These are phyloP conservation scores for Rhododendron mucronatum DNA, from an alignment of 148 eudicot species.

Conservation along the genomic window DNA sequence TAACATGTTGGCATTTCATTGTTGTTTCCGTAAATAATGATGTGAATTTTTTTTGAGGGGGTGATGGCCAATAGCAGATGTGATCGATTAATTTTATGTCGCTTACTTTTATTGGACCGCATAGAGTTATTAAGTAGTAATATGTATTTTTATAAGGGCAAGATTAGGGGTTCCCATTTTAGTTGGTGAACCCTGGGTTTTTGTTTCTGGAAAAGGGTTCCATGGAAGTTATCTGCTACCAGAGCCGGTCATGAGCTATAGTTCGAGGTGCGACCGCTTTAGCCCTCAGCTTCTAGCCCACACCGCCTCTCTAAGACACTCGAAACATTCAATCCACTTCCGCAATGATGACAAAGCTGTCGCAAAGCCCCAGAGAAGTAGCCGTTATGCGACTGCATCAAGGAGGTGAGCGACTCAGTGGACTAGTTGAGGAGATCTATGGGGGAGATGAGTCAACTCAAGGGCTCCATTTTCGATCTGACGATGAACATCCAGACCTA, in stretches of 20 bases:
- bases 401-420: constrained; percentile 9
- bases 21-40: neutral
- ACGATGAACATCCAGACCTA: constrained; percentile 30
- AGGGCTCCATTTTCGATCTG: neutral
- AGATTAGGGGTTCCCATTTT: too few species aligned
- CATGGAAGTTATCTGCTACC: too few species aligned
- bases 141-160: too few species aligned
- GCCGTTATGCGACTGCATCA: constrained; percentile 16
- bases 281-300: constrained; percentile 21
- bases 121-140: neutral
- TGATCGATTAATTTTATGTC: neutral
- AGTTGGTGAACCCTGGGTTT: too few species aligned
- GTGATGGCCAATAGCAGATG: neutral
- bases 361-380: neutral
- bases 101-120: neutral
- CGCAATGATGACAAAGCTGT: neutral
- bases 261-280: too few species aligned
- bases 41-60: neutral
- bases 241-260: too few species aligned
- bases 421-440: constrained; percentile 21
- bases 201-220: too few species aligned
- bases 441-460: constrained; percentile 22
- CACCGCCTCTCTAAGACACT: constrained; percentile 21
- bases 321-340: constrained; percentile 15
- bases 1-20: neutral